phyloP scores from a whole-genome alignment of 1,139 yeast genomes.

The Yamadazyma buinensis region DNA sequence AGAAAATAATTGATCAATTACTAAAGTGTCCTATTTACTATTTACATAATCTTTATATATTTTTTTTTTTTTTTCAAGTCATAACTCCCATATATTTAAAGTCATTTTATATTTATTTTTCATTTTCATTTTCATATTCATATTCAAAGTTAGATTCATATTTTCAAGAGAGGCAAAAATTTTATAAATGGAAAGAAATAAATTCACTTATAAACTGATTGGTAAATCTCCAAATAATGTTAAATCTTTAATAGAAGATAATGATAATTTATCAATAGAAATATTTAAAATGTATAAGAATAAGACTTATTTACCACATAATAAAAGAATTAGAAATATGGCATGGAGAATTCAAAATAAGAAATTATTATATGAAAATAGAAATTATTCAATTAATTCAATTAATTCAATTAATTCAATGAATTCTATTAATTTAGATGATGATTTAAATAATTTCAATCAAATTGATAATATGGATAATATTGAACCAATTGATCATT shows the following conservation, averaged over 20 bases:
- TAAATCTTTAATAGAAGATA: conserved; percentile 11
- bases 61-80: no score
- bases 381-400: not conserved
- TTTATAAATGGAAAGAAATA: conserved; percentile 2
- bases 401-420: no score
- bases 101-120: no score
- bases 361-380: conserved; percentile 16
- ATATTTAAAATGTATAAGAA: conserved; percentile 42
- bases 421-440: not conserved
- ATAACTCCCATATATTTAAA: no score
- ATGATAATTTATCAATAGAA: conserved; percentile 31
- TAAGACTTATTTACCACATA: conserved; percentile 42
- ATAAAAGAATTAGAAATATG: conserved; percentile 40
- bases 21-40: no score
- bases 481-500: no score
- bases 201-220: conserved; percentile 13
- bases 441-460: not conserved
- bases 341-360: conserved; percentile 47
- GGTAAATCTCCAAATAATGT: conserved; percentile 14
- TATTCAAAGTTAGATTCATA: not conserved
- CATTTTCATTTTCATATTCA: no score
- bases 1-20: no score
- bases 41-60: no score
- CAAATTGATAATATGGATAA: no score
- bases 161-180: not conserved